Evolutionary conservation across 208 protist genomes (phyloP), one percentile per base, ranked within the genome.

Genomic region (Trypanosoma scelopori): DNA sequence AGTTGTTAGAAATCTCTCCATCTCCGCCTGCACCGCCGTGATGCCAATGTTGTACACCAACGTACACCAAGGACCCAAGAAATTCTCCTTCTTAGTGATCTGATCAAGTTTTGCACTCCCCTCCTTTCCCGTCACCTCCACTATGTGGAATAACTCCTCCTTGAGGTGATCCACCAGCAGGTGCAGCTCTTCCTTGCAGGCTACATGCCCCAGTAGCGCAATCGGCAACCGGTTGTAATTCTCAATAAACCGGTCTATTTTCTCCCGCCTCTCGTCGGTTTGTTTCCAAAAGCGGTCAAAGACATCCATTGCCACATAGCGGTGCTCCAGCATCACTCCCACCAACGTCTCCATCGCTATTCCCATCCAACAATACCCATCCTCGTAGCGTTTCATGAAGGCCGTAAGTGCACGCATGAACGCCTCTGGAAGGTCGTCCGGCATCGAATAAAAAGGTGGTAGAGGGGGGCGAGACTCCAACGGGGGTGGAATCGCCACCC

Each of bases 141-240:
- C 75, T 41, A 65, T 76, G 46, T 69, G 70, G 60, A 81, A 84
- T 27, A 93, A 53, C 0, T 75, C 75, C 18, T 81, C 72, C 45
- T 55, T 48, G 20, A 91, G 60, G 23, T 76, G 69, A 58, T 89
- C 82, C 4, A 83, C 46, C 59, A 71, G 59, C 41, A 84, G 53
- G 51, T 94, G 88, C 41, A 94, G 74, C 66, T 94, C 88, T 23
- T 88, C 83, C 56, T 94, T 94, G 70, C 88, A 87, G 13, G 60
- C 42, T 0, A 68, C 57, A 48, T 74, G 74, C 30, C 73, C 74
- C 16, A 81, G 82, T 43, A 87, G 57, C 18, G 41, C 39, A 27
- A 69, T 35, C n/a, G 82, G 78, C 22, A 89, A 39, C 12, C 50
- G 35, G 47, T 93, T 85, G 64, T 89, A 85, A 55, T 73, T 58